Percentiles rank a stretch among this genome's conserved stretches.
These are phyloP conservation scores for Gossypium schwendimanii DNA, from an alignment of 441 rosid genomes.

Conservation along the genomic window DNA sequence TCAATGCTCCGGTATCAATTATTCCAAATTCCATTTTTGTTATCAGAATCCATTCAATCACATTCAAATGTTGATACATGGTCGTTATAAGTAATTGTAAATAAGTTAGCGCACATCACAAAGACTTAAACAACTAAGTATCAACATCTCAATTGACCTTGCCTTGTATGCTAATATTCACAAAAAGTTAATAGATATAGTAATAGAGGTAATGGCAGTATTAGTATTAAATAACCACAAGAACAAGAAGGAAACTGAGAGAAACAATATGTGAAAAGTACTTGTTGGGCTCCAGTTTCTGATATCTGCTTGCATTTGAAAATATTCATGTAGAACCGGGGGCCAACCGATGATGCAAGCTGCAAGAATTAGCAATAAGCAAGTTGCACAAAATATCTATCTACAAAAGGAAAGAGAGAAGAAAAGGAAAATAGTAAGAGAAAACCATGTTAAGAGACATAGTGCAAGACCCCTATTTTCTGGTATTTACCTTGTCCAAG, in stretches of 20 bases:
- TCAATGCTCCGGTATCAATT: not conserved
- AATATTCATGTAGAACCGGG: conserved; percentile 84
- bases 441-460: conserved; percentile 9
- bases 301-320: conserved; percentile 98
- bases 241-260: not conserved
- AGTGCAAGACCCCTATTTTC: not conserved
- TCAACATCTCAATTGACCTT: not conserved
- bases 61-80: conserved; percentile 1
- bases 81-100: not conserved
- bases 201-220: not conserved
- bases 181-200: not conserved
- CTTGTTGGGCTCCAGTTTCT: conserved; percentile 99
- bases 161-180: not conserved
- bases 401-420: not conserved
- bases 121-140: not conserved
- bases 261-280: conserved; percentile 17
- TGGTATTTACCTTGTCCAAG: conserved; percentile 76
- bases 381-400: not conserved
- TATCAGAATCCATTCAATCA: conserved; percentile 2
- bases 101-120: not conserved
- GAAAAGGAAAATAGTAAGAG: not conserved
- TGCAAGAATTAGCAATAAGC: conserved; percentile 29
- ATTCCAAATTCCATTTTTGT: not conserved
- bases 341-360: conserved; percentile 98
- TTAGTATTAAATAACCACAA: not conserved